These are phyloP conservation scores for Fusarium incarnatum DNA, from an alignment of 2,329 filamentous ascomycete species.

Conservation along the genomic window DNA sequence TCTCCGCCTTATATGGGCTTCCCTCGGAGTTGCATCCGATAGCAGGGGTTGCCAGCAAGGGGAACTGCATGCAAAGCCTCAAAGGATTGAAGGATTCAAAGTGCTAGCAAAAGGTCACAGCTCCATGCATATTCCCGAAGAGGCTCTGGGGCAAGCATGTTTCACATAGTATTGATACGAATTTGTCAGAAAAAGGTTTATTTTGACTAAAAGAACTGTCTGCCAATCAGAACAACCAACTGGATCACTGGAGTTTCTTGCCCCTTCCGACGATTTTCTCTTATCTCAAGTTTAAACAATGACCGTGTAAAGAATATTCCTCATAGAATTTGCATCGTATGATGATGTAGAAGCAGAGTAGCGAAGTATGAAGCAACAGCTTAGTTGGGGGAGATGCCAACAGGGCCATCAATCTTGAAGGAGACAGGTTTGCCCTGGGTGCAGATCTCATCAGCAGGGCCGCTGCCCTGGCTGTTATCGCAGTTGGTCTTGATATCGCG, in stretches of 20 bases:
- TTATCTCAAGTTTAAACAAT: not conserved
- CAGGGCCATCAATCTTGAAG: conserved; percentile 27
- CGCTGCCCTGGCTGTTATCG: conserved; percentile 30
- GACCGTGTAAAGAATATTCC: not conserved
- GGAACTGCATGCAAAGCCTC: not conserved
- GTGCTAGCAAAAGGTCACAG: not conserved
- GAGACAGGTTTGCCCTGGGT: conserved; percentile 16
- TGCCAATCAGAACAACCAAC: too few species aligned
- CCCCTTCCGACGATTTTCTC: not conserved
- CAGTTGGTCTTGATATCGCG: conserved; percentile 23
- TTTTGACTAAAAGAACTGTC: not conserved
- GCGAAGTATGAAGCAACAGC: not conserved
- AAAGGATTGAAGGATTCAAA: not conserved
- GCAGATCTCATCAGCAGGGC: conserved; percentile 28
- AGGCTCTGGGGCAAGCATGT: not conserved
- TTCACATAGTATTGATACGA: not conserved
- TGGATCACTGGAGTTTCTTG: too few species aligned
- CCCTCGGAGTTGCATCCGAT: not conserved
- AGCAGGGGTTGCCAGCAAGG: not conserved
- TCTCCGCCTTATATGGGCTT: not conserved
- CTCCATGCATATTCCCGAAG: not conserved
- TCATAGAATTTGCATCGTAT: too few species aligned
- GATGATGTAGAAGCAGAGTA: too few species aligned
- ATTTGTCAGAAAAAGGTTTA: not conserved
- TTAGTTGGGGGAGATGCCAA: not conserved